Evolutionary conservation across 2,329 filamentous ascomycete genomes (phyloP).

Genomic region (Leptographium procerum): DNA sequence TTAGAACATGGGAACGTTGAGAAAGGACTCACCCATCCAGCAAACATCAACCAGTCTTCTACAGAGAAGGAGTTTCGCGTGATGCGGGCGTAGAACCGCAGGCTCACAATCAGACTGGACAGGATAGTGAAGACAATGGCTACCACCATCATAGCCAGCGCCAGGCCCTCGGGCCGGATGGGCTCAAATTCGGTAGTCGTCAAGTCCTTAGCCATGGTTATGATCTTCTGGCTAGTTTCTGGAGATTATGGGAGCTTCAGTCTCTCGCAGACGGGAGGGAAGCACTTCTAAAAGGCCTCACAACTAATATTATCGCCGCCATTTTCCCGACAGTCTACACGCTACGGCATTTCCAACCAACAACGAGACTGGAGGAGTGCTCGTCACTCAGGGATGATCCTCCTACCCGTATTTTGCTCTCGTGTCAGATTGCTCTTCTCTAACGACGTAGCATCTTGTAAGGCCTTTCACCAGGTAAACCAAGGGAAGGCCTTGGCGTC

Average conservation of each 20-base stretch:
- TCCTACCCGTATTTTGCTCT: too few species aligned
- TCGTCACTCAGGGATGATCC: too few species aligned
- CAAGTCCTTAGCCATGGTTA: background rate
- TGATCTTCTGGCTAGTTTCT: background rate
- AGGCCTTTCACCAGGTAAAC: too few species aligned
- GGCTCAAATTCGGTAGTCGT: background rate
- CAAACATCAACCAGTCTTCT: conserved; percentile 5
- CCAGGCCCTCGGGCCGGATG: conserved; percentile 1
- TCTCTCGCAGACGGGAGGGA: background rate
- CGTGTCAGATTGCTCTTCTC: too few species aligned
- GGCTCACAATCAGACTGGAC: conserved; percentile 11
- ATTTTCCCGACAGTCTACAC: background rate
- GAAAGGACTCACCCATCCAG: background rate
- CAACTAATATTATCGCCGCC: background rate
- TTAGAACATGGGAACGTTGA: background rate
- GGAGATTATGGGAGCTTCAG: background rate
- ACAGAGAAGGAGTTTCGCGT: background rate
- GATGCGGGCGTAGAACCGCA: conserved; percentile 14
- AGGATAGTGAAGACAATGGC: conserved; percentile 12
- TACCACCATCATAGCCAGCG: background rate
- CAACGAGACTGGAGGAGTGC: too few species aligned
- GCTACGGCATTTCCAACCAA: too few species aligned
- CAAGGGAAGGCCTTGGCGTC: too few species aligned
- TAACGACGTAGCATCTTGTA: too few species aligned
- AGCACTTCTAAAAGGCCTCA: background rate